These are phyloP conservation scores for Fusarium annulatum DNA, from an alignment of 2,329 filamentous ascomycete species.

Conservation along the genomic window DNA sequence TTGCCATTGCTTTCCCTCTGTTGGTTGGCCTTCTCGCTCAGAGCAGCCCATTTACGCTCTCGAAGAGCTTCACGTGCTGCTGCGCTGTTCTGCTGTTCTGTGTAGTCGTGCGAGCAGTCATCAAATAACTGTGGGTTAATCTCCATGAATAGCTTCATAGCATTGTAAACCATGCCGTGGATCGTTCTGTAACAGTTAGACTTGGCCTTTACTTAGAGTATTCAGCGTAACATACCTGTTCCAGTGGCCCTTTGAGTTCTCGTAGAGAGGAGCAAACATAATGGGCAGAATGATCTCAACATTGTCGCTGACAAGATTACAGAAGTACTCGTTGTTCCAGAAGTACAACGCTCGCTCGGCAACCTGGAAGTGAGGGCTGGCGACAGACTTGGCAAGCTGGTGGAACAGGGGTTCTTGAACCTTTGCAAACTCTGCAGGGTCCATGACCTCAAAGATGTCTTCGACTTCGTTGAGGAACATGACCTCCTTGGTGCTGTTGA, in stretches of 20 bases:
- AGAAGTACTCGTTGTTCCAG: slow-evolving; percentile 99
- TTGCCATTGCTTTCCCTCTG: slow-evolving; percentile 60
- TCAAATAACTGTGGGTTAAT: slow-evolving; percentile 99
- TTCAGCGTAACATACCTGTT: slow-evolving; percentile 75
- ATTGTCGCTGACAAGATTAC: slow-evolving; percentile 98
- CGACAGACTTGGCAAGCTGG: slow-evolving; percentile 96
- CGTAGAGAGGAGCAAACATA: slow-evolving; percentile 98
- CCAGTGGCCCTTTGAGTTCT: slow-evolving; percentile 99
- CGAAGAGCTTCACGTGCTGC: slow-evolving; percentile 84
- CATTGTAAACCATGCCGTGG: slow-evolving; percentile 99
- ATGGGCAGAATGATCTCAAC: slow-evolving; percentile 98
- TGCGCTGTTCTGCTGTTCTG: slow-evolving; percentile 92
- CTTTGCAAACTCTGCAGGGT: slow-evolving; percentile 97
- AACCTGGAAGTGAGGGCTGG: slow-evolving; percentile 98
- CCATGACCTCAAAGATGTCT: slow-evolving; percentile 99
- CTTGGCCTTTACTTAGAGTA: not conserved
- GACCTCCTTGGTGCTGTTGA: slow-evolving; percentile 99
- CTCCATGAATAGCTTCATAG: slow-evolving; percentile 99
- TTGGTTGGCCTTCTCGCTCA: slow-evolving; percentile 82
- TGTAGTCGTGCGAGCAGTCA: slow-evolving; percentile 98
- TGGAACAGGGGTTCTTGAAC: slow-evolving; percentile 98
- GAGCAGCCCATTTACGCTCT: slow-evolving; percentile 88
- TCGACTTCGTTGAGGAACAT: slow-evolving; percentile 99
- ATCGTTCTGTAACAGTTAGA: slow-evolving; percentile 76
- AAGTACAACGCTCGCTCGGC: slow-evolving; percentile 98